Evolutionary conservation across 2,329 filamentous ascomycete genomes (phyloP).

Genomic region (Didymella pinodella): DNA sequence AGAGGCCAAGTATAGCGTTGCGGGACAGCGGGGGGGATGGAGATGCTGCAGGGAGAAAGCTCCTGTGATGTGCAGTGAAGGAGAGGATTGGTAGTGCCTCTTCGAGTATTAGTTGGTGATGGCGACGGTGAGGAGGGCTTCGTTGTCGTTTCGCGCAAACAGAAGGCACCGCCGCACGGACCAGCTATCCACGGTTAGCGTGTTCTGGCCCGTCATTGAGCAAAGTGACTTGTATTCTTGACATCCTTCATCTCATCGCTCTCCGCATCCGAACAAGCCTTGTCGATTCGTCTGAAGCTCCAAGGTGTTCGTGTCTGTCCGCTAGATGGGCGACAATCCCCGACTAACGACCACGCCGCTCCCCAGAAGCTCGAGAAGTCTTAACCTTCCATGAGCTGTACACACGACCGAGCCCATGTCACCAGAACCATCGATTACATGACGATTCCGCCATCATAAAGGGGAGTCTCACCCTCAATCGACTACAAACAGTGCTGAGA

Average conservation of each 20-base stretch:
- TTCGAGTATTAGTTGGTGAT: constrained; percentile 33
- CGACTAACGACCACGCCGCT: neutral
- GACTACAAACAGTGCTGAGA: neutral
- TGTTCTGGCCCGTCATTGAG: constrained; percentile 29
- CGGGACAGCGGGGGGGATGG: constrained; percentile 17
- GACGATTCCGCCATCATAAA: neutral
- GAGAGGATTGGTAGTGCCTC: constrained; percentile 32
- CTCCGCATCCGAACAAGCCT: no score
- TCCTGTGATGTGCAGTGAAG: constrained; percentile 18
- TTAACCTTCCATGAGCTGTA: neutral
- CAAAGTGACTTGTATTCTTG: constrained; percentile 24
- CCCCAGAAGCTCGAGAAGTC: constrained; percentile 3
- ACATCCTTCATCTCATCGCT: neutral
- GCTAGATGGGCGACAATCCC: no score
- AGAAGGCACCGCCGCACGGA: constrained; percentile 21
- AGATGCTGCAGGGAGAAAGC: constrained; percentile 19
- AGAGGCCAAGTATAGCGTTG: constrained; percentile 32
- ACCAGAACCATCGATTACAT: neutral
- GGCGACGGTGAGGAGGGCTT: constrained; percentile 36
- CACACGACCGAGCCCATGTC: neutral
- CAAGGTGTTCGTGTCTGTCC: neutral
- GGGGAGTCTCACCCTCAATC: neutral
- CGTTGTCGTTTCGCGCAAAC: constrained; percentile 39
- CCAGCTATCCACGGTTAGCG: constrained; percentile 23
- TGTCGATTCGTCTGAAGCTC: constrained; percentile 12